Base-by-base conservation (phyloP, 495 filamentous ascomycete genomes). In the Penicillium robsamsonii region DNA sequence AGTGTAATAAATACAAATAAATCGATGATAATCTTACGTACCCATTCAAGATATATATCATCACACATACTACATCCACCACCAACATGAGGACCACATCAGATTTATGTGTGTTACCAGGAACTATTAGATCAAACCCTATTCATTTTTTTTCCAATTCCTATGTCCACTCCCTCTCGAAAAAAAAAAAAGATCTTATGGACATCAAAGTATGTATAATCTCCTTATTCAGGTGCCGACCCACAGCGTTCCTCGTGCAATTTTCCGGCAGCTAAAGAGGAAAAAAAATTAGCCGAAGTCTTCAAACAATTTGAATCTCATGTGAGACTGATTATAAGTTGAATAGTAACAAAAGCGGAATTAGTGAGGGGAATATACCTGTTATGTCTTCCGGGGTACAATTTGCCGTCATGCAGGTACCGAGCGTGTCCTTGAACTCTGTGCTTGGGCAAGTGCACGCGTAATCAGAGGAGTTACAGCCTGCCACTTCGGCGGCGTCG, bases 371-470 rank as follows among this genome's bases (percentile, higher is more conserved):
- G 45, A 13, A 33, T 56, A 24, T 59, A 69, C 66, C 27, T 55
- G 37, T 29, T 10, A 44, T 22, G 38, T 69, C 66, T 7, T 40
- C 56, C 5, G 30, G 6, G 4, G 56, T 62, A 45, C 66, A 66
- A 20, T 49, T 27, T 55, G 18, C n/a, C 27, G 54, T 42, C 45
- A 69, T 12, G 41, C 66, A 69, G 9, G 17, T 11, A 4, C 38
- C 22, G 20, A 67, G 24, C 11, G 63, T 29, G 45, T 67, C 56
- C 50, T 50, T 61, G 45, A 69, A 66, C 5, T 59, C 56, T 2
- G 8, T 0, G 31, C 61, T 67, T 0, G 56, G 27, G 48, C 66
- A 69, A 15, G 63, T 69, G 47, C 66, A 69, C 0, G 42, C 6
- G 18, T 5, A 20, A 33, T 69, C 61, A 12, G 37, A 35, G 10